A percentile compares a stretch with the other conserved stretches of the same genome.
These are phyloP conservation scores for Pleurotus giganteus DNA, from an alignment of 768 basidiomycete species.

Conservation along the genomic window DNA sequence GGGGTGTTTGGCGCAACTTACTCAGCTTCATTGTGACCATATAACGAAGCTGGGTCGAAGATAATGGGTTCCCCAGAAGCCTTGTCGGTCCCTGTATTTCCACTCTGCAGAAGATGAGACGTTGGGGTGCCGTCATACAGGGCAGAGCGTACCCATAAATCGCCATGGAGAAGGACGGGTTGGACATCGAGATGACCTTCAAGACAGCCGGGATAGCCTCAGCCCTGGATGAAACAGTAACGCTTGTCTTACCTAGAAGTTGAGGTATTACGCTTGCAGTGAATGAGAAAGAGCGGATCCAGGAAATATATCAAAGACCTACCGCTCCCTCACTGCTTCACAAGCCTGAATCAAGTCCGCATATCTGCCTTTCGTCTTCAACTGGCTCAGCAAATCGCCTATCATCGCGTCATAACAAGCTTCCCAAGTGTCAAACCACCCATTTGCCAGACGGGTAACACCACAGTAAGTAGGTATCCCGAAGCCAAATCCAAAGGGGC, in stretches of 20 bases:
- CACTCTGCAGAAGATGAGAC: constrained; percentile 45
- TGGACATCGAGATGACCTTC: constrained; percentile 49
- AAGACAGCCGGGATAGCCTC: background rate
- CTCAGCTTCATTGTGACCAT: constrained; percentile 83
- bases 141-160: constrained; percentile 62
- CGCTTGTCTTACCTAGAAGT: constrained; percentile 43
- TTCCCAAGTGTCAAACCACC: constrained; percentile 74
- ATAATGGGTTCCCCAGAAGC: constrained; percentile 59
- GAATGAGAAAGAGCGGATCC: background rate
- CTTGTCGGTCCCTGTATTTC: constrained; percentile 65
- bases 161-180: constrained; percentile 76
- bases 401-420: constrained; percentile 64
- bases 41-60: constrained; percentile 78
- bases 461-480: constrained; percentile 77
- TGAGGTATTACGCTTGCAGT: constrained; percentile 65
- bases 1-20: constrained; percentile 29
- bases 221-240: background rate
- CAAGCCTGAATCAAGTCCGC: constrained; percentile 49
- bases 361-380: constrained; percentile 39
- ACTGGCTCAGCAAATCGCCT: constrained; percentile 49
- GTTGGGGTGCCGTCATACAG: background rate
- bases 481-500: constrained; percentile 64
- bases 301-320: constrained; percentile 17
- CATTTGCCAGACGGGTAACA: constrained; percentile 64
- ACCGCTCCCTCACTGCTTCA: constrained; percentile 47